A percentile compares a stretch with the other conserved stretches of the same genome.
Conservation (phyloP, 345 rosid genomes). For the Sonneratia caseolaris region DNA sequence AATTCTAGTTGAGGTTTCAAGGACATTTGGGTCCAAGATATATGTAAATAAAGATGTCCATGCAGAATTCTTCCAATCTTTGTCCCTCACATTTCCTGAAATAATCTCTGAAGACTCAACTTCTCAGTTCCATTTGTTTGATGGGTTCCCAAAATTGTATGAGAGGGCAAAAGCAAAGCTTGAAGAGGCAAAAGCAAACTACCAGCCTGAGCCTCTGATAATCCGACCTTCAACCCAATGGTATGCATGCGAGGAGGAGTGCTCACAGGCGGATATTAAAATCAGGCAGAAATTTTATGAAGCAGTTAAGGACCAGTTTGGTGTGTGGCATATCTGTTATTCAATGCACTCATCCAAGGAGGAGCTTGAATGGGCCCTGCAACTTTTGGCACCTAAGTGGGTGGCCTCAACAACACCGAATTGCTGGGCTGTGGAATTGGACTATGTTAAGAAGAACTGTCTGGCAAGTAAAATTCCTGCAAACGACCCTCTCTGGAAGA, state of each 20-base stretch:
- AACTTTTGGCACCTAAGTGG: constrained; percentile 60
- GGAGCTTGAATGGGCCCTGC: constrained; percentile 67
- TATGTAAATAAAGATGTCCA: constrained; percentile 47
- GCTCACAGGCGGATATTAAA: constrained; percentile 15
- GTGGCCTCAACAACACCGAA: constrained; percentile 75
- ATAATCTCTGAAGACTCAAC: constrained; percentile 57
- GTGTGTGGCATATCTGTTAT: constrained; percentile 88
- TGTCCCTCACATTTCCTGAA: constrained; percentile 45
- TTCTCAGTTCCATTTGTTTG: constrained; percentile 58
- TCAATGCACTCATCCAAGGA: constrained; percentile 81
- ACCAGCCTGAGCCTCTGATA: constrained; percentile 58
- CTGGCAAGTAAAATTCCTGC: constrained; percentile 28
- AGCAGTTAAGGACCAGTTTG: constrained; percentile 64
- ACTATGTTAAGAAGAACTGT: constrained; percentile 56
- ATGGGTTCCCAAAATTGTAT: constrained; percentile 58
- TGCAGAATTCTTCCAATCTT: constrained; percentile 36
- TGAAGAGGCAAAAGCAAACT: constrained; percentile 54
- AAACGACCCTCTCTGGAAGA: constrained; percentile 69
- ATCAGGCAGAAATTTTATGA: constrained; percentile 45
- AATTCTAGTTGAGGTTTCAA: constrained; percentile 39
- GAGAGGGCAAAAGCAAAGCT: constrained; percentile 59
- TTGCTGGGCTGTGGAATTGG: constrained; percentile 68
- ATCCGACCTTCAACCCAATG: constrained; percentile 82
- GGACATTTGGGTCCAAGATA: constrained; percentile 73
- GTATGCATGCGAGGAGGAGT: constrained; percentile 61